Percentiles rank a stretch among this genome's conserved stretches.
These are phyloP conservation scores for Mycena latifolia DNA, from an alignment of 768 basidiomycete genomes.

Conservation along the genomic window DNA sequence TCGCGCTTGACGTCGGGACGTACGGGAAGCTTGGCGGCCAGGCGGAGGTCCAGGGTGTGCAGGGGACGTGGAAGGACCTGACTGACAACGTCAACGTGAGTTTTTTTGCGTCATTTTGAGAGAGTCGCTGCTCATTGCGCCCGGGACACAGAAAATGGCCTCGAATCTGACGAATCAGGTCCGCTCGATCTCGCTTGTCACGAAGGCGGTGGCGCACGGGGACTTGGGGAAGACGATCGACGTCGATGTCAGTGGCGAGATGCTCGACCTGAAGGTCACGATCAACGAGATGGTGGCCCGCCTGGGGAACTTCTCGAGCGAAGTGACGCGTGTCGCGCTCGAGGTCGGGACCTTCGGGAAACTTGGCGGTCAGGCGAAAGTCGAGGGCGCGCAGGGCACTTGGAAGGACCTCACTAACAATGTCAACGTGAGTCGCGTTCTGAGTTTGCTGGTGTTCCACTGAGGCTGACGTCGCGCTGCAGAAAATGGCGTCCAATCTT, in stretches of 20 bases:
- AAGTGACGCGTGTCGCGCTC: slow-evolving; percentile 32
- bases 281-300: slow-evolving; percentile 37
- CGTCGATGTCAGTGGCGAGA: slow-evolving; percentile 92
- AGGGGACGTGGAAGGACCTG: slow-evolving; percentile 91
- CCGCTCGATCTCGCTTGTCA: slow-evolving; percentile 91
- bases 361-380: slow-evolving; percentile 33
- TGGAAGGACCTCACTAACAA: slow-evolving; percentile 41
- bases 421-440: slow-evolving; percentile 19
- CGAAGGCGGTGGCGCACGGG: slow-evolving; percentile 93
- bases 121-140: not conserved
- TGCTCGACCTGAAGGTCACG: slow-evolving; percentile 73
- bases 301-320: slow-evolving; percentile 32
- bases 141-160: slow-evolving; percentile 62
- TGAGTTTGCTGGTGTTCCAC: too few relatives aligned
- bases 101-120: not conserved
- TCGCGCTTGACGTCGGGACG: slow-evolving; percentile 87
- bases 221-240: slow-evolving; percentile 93
- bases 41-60: slow-evolving; percentile 87
- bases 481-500: slow-evolving; percentile 38
- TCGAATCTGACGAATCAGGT: slow-evolving; percentile 88
- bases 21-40: slow-evolving; percentile 90
- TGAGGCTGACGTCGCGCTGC: not conserved
- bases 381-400: slow-evolving; percentile 33
- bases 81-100: slow-evolving; percentile 80
- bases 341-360: slow-evolving; percentile 33